These are phyloP conservation scores for Tephrocybe sp. DNA, from an alignment of 768 basidiomycete genomes.

Conservation along the genomic window DNA sequence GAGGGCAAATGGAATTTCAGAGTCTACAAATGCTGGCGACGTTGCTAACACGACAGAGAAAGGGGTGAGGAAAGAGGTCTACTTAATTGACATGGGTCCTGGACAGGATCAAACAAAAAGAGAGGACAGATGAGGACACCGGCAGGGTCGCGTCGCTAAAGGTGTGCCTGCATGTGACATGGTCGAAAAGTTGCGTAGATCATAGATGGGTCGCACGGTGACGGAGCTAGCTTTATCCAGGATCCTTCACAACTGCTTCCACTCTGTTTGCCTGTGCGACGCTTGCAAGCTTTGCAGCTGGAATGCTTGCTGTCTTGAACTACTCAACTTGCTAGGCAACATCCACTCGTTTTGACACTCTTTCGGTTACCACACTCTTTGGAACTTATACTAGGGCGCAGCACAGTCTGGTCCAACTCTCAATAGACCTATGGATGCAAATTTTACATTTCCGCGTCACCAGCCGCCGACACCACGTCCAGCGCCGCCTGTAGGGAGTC, in stretches of 20 bases:
- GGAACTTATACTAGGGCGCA: constrained; percentile 9
- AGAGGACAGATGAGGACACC: not conserved
- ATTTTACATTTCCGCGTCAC: constrained; percentile 32
- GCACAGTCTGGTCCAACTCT: constrained; percentile 10
- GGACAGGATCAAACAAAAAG: constrained; percentile 1
- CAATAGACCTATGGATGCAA: constrained; percentile 28
- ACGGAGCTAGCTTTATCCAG: not conserved
- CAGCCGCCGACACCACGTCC: constrained; percentile 23
- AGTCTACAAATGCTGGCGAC: not conserved
- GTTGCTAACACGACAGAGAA: not conserved
- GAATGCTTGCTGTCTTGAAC: not conserved
- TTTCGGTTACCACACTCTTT: constrained; percentile 5
- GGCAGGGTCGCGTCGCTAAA: constrained; percentile 4
- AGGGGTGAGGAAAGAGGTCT: not conserved
- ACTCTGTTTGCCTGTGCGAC: not conserved
- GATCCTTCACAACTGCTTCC: constrained; percentile 1
- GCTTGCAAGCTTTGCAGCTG: constrained; percentile 2
- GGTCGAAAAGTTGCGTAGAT: not conserved
- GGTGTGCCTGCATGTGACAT: constrained; percentile 9
- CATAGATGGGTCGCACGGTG: not conserved
- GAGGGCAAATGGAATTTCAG: no score
- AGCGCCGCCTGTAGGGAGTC: constrained; percentile 10
- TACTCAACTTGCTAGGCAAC: constrained; percentile 2
- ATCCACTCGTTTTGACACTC: constrained; percentile 3
- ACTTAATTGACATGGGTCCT: not conserved